Base-by-base conservation (phyloP, 371 early-diverging fungal genomes). In the Mucor indicus region DNA sequence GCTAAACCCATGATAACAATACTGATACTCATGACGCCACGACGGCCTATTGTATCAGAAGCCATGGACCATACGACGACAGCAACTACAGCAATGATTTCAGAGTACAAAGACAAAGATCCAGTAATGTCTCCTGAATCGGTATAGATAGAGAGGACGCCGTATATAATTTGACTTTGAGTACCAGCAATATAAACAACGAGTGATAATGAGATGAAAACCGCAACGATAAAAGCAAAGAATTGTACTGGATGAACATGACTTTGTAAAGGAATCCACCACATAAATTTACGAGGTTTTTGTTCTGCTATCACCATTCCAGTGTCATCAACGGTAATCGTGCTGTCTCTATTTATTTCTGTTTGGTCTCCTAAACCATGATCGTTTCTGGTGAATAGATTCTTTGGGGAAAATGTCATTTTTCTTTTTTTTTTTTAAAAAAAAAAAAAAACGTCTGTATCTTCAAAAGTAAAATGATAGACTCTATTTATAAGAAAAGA, bases 51-150 rank as follows among this genome's bases (percentile, higher is more conserved):
- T 2, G 15, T 41, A 33, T 57, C 57, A 35, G 57, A 46, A 27
- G 32, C 53, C 53, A 57, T 51, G 2, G 48, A 51, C 73, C 73
- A 72, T 1, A 59, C n/a, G n/a, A 63, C 50, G 1, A 72, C 73
- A 41, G 55, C 59, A 31, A 69, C 24, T 1, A 72, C 16, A 3
- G 73, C 55, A 25, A 64, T 44, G 24, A 89, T 60, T 64, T 90
- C 83, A 38, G 85, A 84, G 47, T 79, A 83, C 7, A 87, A 77
- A 1, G 78, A 44, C 9, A 72, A 44, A 6, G 73, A 72, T 2
- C 73, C 73, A 0, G 69, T 72, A 15, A 62, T 57, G 31, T 68
- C 69, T n/a, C 73, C 73, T 19, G 48, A 37, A 19, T 44, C 44
- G 10, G 35, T 41, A 11, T 27, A 20, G 11, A 58, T 44, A 9